Evolutionary conservation across 306 rosid species (phyloP).

Genomic region (Cucumis sativus): DNA sequence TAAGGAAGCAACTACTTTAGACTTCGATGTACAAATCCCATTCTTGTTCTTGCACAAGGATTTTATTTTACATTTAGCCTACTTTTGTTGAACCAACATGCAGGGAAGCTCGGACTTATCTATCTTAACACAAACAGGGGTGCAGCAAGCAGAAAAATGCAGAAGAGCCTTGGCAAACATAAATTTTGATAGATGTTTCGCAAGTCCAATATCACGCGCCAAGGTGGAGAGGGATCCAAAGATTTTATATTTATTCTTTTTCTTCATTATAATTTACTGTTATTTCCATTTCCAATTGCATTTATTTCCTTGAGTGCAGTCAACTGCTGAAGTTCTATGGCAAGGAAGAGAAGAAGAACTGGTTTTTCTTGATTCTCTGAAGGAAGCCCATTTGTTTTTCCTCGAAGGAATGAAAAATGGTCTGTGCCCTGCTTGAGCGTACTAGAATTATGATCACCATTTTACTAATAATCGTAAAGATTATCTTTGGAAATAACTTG

Average conservation of each 20-base stretch:
- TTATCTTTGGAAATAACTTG: not conserved
- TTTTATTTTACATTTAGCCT: not conserved
- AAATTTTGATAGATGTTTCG: slow-evolving; percentile 47
- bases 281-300: not conserved
- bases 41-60: not conserved
- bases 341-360: slow-evolving; percentile 47
- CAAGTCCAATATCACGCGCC: slow-evolving; percentile 76
- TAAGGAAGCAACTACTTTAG: not conserved
- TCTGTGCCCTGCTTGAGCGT: slow-evolving; percentile 17
- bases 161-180: slow-evolving; percentile 41
- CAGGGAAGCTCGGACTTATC: slow-evolving; percentile 66
- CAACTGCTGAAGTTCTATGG: slow-evolving; percentile 67
- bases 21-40: not conserved
- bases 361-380: slow-evolving; percentile 49
- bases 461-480: not conserved
- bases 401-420: slow-evolving; percentile 89
- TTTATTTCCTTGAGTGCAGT: slow-evolving; percentile 33
- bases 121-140: slow-evolving; percentile 47
- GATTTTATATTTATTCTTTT: not conserved
- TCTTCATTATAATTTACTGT: not conserved
- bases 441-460: not conserved
- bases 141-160: slow-evolving; percentile 54
- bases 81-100: not conserved
- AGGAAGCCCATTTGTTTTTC: slow-evolving; percentile 52
- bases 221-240: slow-evolving; percentile 26